Evolutionary conservation across 2,329 filamentous ascomycete genomes (phyloP).

Genomic region (Sclerotiophoma versabilis): DNA sequence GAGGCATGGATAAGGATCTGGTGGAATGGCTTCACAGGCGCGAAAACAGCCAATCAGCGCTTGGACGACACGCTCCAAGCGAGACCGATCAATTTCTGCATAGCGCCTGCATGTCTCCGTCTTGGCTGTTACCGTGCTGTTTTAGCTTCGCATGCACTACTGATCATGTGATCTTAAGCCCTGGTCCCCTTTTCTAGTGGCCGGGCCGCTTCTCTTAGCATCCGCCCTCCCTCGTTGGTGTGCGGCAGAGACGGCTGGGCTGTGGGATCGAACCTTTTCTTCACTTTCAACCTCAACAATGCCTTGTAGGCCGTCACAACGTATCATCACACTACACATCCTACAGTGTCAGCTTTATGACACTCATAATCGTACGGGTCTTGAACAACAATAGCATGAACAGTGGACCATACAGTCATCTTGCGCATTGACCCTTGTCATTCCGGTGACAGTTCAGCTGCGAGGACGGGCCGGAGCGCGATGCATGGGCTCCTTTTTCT

Average conservation of each 20-base stretch:
- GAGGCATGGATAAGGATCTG: conserved; percentile 14
- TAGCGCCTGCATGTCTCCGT: conserved; percentile 24
- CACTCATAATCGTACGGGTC: not conserved
- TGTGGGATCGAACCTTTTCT: conserved; percentile 13
- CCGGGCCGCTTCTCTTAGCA: conserved; percentile 31
- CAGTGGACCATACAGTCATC: conserved; percentile 9
- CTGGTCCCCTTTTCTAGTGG: conserved; percentile 30
- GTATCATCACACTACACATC: not conserved
- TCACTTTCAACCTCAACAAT: conserved; percentile 1
- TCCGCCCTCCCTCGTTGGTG: conserved; percentile 20
- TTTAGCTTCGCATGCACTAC: conserved; percentile 28
- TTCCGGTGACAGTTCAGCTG: conserved; percentile 41
- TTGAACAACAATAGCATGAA: not conserved
- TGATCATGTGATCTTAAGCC: conserved; percentile 29
- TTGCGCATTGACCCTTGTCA: conserved; percentile 31
- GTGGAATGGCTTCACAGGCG: conserved; percentile 25
- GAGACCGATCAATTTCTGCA: conserved; percentile 26
- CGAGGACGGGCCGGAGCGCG: conserved; percentile 45
- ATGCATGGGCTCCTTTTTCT: conserved; percentile 36
- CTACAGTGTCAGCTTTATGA: not conserved
- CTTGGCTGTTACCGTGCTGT: conserved; percentile 19
- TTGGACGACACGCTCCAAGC: conserved; percentile 25
- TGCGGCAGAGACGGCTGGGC: conserved; percentile 18
- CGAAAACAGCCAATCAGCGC: conserved; percentile 36
- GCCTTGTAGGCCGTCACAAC: not conserved